Base-by-base conservation (phyloP, 2,329 filamentous ascomycete species). In the Fusarium verticillioides region DNA sequence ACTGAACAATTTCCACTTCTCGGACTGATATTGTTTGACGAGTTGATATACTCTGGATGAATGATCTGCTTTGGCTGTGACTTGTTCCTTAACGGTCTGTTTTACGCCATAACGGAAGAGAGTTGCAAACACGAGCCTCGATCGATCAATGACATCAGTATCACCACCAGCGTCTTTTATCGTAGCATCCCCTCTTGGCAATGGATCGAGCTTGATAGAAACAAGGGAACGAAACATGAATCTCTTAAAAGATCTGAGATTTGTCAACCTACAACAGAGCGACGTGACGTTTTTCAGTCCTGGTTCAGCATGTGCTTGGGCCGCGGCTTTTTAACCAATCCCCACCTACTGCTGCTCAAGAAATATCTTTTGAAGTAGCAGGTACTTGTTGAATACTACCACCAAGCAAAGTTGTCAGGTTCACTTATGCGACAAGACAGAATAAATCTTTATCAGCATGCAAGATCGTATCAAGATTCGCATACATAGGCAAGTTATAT, bases 71-170 rank as follows among this genome's bases (percentile, higher is more conserved):
- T n/a, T 49, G 10, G 18, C 21, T n/a, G 40, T 64, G 16, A n/a
- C 10, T 36, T 36, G 8, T n/a, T 47, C 9, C 28, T 32, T n/a
- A 40, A 50, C 15, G 34, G 15, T 11, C 26, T 39, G 21, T 39
- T 30, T 69, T 34, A 26, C 16, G 40, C 34, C n/a, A 23, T 47
- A 32, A 47, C 34, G 43, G 23, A 65, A 12, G 57, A 43, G 23
- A 39, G n/a, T 50, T 64, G 32, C 42, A 37, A 53, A 58, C 50
- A 53, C 43, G 21, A 68, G 50, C 30, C 40, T 62, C 30, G 37
- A 57, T 54, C 34, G 32, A 72, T 56, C 59, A 54, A 74, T 69
- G 63, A 69, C 71, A 73, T 74, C 67, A 74, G 58, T 28, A 60
- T 43, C 58, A 49, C 42, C 46, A 68, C 54, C 19, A 58, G 36